Percentiles rank a stretch among this genome's conserved stretches.
These are phyloP conservation scores for Cyclotella baltica DNA, from an alignment of 108 stramenopile species.

Conservation along the genomic window DNA sequence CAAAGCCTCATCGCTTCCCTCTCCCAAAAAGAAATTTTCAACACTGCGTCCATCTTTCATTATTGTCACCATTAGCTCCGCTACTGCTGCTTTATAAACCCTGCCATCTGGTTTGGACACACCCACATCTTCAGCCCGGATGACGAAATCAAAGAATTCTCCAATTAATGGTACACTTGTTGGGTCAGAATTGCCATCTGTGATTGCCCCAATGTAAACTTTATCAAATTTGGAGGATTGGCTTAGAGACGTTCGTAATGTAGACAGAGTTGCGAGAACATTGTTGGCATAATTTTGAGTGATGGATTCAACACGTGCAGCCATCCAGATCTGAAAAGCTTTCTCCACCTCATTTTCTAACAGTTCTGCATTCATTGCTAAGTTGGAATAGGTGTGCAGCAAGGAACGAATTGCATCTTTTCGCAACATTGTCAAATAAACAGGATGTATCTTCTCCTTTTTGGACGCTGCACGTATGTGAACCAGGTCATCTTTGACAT, in stretches of 20 bases:
- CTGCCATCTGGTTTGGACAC: conserved; percentile 78
- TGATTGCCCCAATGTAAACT: conserved; percentile 83
- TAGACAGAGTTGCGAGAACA: conserved; percentile 54
- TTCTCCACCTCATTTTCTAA: conserved; percentile 39
- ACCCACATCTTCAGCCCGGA: conserved; percentile 85
- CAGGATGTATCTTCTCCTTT: conserved; percentile 70
- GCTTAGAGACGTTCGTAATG: conserved; percentile 38
- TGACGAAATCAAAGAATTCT: conserved; percentile 74
- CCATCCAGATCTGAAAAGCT: conserved; percentile 75
- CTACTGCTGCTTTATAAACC: conserved; percentile 72
- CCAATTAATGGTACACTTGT: conserved; percentile 44
- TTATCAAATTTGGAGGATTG: conserved; percentile 21
- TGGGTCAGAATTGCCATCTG: conserved; percentile 91
- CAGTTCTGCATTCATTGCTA: not conserved
- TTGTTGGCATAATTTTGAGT: conserved; percentile 56
- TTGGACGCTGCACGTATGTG: conserved; percentile 56
- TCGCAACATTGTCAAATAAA: conserved; percentile 72
- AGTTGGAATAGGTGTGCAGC: not conserved
- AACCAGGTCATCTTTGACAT: conserved; percentile 37
- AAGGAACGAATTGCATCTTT: conserved; percentile 76
- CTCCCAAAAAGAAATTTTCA: conserved; percentile 46
- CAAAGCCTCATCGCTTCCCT: not conserved
- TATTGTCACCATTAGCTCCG: conserved; percentile 29
- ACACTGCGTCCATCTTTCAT: conserved; percentile 32
- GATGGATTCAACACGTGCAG: conserved; percentile 76